phyloP scores from a whole-genome alignment of 441 rosid genomes.

The Gossypium trilobum region DNA sequence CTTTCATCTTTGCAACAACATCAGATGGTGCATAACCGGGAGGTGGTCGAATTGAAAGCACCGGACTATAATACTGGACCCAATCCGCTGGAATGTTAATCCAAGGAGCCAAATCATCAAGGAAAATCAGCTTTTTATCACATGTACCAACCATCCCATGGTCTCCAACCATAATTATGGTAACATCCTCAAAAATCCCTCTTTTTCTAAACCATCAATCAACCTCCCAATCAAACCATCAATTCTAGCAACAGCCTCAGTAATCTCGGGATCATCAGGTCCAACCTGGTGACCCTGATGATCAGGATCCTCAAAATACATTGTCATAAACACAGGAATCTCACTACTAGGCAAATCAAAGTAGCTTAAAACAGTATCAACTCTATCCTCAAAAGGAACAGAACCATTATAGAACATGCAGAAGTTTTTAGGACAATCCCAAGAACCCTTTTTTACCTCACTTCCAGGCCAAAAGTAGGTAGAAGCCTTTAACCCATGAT shows the following conservation, averaged over 20 bases:
- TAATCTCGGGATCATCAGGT: slow-evolving; percentile 76
- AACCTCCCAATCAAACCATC: slow-evolving; percentile 73
- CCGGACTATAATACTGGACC: slow-evolving; percentile 60
- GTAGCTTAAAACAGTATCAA: slow-evolving; percentile 65
- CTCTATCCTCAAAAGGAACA: slow-evolving; percentile 78
- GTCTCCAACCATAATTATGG: slow-evolving; percentile 76
- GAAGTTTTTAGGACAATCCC: slow-evolving; percentile 58
- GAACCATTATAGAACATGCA: slow-evolving; percentile 60
- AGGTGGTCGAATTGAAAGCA: slow-evolving; percentile 70
- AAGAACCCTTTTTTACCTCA: slow-evolving; percentile 78
- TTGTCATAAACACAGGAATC: slow-evolving; percentile 68
- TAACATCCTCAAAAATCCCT: slow-evolving; percentile 80
- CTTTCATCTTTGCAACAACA: slow-evolving; percentile 66
- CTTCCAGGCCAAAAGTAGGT: slow-evolving; percentile 96
- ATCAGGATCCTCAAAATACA: slow-evolving; percentile 94
- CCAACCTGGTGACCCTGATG: slow-evolving; percentile 89
- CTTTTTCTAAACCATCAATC: slow-evolving; percentile 64
- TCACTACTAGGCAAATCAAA: slow-evolving; percentile 64
- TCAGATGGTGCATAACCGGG: slow-evolving; percentile 24
- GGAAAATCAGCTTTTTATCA: slow-evolving; percentile 53
- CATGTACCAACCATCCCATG: slow-evolving; percentile 99
- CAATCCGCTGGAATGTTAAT: slow-evolving; percentile 49
- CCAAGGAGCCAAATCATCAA: slow-evolving; percentile 73
- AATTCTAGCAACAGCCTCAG: slow-evolving; percentile 64
- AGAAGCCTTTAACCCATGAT: slow-evolving; percentile 67